phyloP scores from a whole-genome alignment of 768 basidiomycete genomes.

The Boletus pseudo-olivaceus region DNA sequence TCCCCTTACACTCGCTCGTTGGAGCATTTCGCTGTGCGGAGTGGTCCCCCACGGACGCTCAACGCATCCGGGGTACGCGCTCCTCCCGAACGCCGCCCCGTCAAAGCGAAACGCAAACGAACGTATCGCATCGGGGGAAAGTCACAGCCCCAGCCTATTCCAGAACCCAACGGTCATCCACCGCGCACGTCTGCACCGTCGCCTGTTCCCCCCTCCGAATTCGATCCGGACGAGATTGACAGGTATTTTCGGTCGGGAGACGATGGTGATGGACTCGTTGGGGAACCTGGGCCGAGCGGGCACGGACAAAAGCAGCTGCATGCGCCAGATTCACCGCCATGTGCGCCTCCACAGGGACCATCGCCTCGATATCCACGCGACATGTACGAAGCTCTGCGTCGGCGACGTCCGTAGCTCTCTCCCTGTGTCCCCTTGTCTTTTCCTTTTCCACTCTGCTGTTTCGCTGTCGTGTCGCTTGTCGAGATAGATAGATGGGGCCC shows the following conservation, averaged over 20 bases:
- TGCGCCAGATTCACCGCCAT: background rate
- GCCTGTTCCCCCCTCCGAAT: slow-evolving; percentile 46
- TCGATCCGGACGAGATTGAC: slow-evolving; percentile 72
- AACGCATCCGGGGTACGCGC: slow-evolving; percentile 33
- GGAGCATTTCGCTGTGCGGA: slow-evolving; percentile 89
- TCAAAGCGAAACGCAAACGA: slow-evolving; percentile 76
- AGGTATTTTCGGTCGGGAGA: slow-evolving; percentile 56
- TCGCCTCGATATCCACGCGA: slow-evolving; percentile 2
- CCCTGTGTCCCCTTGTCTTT: background rate
- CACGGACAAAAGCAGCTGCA: background rate
- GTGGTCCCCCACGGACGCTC: slow-evolving; percentile 63
- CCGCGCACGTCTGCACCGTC: slow-evolving; percentile 27
- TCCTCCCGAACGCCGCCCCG: slow-evolving; percentile 46
- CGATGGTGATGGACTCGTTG: slow-evolving; percentile 6
- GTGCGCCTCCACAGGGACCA: background rate
- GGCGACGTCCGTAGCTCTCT: slow-evolving; percentile 8
- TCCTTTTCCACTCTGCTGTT: background rate
- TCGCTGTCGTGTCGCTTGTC: background rate
- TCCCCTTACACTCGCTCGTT: slow-evolving; percentile 90
- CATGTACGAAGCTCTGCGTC: slow-evolving; percentile 9
- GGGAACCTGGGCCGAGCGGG: background rate
- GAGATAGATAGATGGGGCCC: background rate
- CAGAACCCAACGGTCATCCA: slow-evolving; percentile 3
- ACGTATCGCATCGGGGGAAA: slow-evolving; percentile 55
- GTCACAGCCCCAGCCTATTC: background rate